Evolutionary conservation across 768 basidiomycete genomes (phyloP).

Genomic region (Strobilomyces confusus): DNA sequence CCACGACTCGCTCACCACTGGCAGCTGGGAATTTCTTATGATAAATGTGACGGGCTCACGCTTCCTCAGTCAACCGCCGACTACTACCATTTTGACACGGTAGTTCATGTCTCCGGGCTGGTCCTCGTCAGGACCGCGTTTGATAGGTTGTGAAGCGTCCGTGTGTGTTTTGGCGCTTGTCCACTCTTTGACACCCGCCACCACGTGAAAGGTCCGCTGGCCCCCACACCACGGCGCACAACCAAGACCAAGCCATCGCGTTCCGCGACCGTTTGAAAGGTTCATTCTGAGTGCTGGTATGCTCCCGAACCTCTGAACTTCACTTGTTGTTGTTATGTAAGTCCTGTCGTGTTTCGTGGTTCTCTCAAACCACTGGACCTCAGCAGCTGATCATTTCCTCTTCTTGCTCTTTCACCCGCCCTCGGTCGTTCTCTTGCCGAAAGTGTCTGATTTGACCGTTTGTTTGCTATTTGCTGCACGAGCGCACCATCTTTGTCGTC

Average conservation of each 20-base stretch:
- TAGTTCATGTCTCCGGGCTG: constrained; percentile 20
- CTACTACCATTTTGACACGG: constrained; percentile 17
- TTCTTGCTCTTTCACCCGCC: constrained; percentile 19
- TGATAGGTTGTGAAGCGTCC: constrained; percentile 28
- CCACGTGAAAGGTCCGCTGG: constrained; percentile 27
- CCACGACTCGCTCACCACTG: constrained; percentile 5
- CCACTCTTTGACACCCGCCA: constrained; percentile 26
- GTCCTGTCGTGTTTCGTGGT: constrained; percentile 27
- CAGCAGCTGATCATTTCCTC: constrained; percentile 22
- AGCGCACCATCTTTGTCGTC: constrained; percentile 20
- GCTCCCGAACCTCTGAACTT: constrained; percentile 26
- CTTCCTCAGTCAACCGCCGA: constrained; percentile 18
- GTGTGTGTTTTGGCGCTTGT: constrained; percentile 26
- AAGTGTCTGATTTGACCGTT: constrained; percentile 31
- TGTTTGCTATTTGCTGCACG: constrained; percentile 28
- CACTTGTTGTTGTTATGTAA: constrained; percentile 33
- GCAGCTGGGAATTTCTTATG: constrained; percentile 27
- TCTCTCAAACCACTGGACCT: constrained; percentile 11
- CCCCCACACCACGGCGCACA: constrained; percentile 19
- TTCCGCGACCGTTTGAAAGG: constrained; percentile 19
- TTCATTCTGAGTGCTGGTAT: constrained; percentile 31
- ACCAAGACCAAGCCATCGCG: constrained; percentile 20
- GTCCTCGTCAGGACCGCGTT: constrained; percentile 18
- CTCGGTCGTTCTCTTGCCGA: constrained; percentile 16
- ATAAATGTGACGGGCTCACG: constrained; percentile 24